Base-by-base conservation (phyloP, 2,329 filamentous ascomycete genomes). In the Alternaria sp. region DNA sequence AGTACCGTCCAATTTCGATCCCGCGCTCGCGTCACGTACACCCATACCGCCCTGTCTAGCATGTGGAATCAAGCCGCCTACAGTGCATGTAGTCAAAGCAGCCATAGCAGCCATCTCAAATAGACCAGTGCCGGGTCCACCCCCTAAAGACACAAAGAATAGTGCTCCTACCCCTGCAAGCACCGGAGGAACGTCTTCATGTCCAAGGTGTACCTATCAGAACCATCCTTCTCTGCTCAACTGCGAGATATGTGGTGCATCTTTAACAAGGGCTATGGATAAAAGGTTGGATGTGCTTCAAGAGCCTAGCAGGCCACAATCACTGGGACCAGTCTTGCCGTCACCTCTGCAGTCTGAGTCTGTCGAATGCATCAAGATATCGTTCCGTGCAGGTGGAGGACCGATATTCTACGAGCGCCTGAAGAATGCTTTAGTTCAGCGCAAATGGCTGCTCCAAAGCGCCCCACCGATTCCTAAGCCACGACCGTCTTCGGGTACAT, bases 391-490 rank as follows among this genome's bases (percentile, higher is more conserved):
- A 33, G 93, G 94, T 2, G 95, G 95, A 0, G 94, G 93, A 60
- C 94, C 93, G 77, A 89, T 92, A 5, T 97, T 99, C 65, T 88
- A 91, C 66, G 95, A 98, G 68, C 86, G 93, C 46, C 82, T 99
- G 2, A 98, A 96, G 72, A 88, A 88, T 6, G 90, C 93, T 8
- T 86, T 98, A 77, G 88, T 93, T 2, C 95, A 99, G 76, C 87
- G 95, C 13, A 98, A 98, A 82, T 99, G 95, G 95, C 84, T 99
- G 3, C 83, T 97, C 0, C 90, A 95, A 55, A 89, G 91, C 71
- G 95, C 95, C 0, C 95, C 95, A 1, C 93, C 94, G 0, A 87
- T 95, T 17, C 95, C 95, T 0, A 89, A 85, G 61, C 85, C 86
- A 29, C 82, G 76, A 28, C 71, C 77, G 67, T 37, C 73, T 72